Base-by-base conservation (phyloP, 1,139 yeast species). In the Hyphopichia fennica region DNA sequence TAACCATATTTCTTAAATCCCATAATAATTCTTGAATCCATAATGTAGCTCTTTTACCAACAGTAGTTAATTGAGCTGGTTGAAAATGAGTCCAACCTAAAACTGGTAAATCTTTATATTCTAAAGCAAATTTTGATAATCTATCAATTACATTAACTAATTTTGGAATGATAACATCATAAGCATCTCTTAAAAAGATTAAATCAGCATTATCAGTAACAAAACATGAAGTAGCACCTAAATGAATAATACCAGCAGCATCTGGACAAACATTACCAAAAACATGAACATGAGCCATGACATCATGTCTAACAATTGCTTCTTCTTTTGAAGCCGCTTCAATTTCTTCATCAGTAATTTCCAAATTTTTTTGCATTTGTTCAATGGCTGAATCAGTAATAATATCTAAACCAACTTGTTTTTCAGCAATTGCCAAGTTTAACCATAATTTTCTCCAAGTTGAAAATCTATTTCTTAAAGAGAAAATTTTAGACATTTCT, bases 31-130 rank as follows among this genome's bases (percentile, higher is more conserved):
- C 99, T 75, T 93, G 99, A 57, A 95, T 77, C 99, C 99, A 93
- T 60, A 93, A 76, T 39, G 97, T 89, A 44, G 96, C 96, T 72
- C 99, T 86, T 77, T 93, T 93, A 62, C 99, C 99, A 48, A 93
- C 96, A 35, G 99, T 93, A 50, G 98, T 91, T 63, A 95, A 81
- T 75, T 93, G 99, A 44, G 99, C 99, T 17, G 99, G 99, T 73
- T 93, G 99, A 81, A 93, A 93, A 69, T 93, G 99, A 46, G 99
- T 93, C 97, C 98, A 93, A 33, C 99, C 99, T 53, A 93, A 80
- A 38, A 91, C 97, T 36, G 99, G 99, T 68, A 90, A 70, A 66
- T 93, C 98, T 75, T 93, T 93, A 75, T 93, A 82, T 65, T 87
- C 82, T 51, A 89, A 62, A 40, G 99, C 98, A 67, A 95, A 93